These are phyloP conservation scores for Bipolaris sorokiniana DNA, from an alignment of 2,329 filamentous ascomycete species.

Conservation along the genomic window DNA sequence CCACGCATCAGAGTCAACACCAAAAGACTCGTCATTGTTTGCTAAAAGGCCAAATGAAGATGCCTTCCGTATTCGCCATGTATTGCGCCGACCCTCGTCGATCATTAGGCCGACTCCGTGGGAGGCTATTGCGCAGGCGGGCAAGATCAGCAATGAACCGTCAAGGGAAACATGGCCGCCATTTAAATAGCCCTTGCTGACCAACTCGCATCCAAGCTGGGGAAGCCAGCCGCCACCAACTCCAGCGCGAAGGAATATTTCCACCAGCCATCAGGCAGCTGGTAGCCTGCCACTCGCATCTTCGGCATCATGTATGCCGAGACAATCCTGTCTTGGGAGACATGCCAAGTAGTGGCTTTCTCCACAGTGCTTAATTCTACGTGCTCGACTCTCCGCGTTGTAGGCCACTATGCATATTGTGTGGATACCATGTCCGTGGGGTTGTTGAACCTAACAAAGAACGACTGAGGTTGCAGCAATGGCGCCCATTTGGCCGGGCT, in stretches of 20 bases:
- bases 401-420: slow-evolving; percentile 27
- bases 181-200: slow-evolving; percentile 10
- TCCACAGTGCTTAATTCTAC: slow-evolving; percentile 31
- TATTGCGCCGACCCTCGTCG: slow-evolving; percentile 29
- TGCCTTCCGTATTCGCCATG: slow-evolving; percentile 22
- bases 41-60: slow-evolving; percentile 5
- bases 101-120: slow-evolving; percentile 20
- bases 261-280: slow-evolving; percentile 29
- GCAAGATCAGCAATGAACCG: slow-evolving; percentile 8
- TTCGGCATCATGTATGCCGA: slow-evolving; percentile 33
- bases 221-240: slow-evolving; percentile 22
- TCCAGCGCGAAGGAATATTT: slow-evolving; percentile 26
- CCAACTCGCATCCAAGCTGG: slow-evolving; percentile 6
- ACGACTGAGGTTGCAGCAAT: slow-evolving; percentile 21
- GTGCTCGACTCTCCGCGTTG: slow-evolving; percentile 19
- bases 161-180: slow-evolving; percentile 15
- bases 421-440: slow-evolving; percentile 21
- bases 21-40: slow-evolving; percentile 13
- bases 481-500: slow-evolving; percentile 12
- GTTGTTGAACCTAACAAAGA: slow-evolving; percentile 13
- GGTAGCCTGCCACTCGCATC: slow-evolving; percentile 26
- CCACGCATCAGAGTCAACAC: slow-evolving; percentile 10
- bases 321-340: slow-evolving; percentile 18
- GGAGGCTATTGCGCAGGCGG: slow-evolving; percentile 11
- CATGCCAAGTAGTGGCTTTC: slow-evolving; percentile 31